phyloP scores from a whole-genome alignment of 768 basidiomycete genomes.

The Roridomyces roridus region DNA sequence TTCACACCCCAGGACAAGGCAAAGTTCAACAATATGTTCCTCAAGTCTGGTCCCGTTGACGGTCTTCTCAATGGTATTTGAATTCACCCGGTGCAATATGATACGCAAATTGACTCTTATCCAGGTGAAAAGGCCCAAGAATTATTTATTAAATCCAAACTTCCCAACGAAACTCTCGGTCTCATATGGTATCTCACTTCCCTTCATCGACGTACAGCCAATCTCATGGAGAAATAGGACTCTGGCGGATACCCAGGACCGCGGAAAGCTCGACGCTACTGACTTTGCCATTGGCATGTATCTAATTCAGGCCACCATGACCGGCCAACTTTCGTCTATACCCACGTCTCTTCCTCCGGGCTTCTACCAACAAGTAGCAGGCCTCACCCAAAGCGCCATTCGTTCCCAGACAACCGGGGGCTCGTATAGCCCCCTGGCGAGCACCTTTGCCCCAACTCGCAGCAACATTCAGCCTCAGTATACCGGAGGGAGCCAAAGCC shows the following conservation, averaged over 20 bases:
- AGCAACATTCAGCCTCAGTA: constrained; percentile 63
- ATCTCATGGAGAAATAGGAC: too few species aligned
- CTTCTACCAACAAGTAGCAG: constrained; percentile 83
- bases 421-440: constrained; percentile 61
- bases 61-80: constrained; percentile 78
- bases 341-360: constrained; percentile 81
- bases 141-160: constrained; percentile 90
- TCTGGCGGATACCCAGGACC: constrained; percentile 92
- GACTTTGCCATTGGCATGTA: constrained; percentile 98
- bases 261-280: constrained; percentile 85
- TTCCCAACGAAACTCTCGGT: constrained; percentile 84
- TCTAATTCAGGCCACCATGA: constrained; percentile 93
- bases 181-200: constrained; percentile 81
- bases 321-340: constrained; percentile 70
- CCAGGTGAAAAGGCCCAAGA: constrained; percentile 87
- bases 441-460: constrained; percentile 45
- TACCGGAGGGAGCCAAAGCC: constrained; percentile 59
- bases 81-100: neutral
- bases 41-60: constrained; percentile 69
- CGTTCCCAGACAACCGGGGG: constrained; percentile 66
- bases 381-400: constrained; percentile 43
- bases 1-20: constrained; percentile 81
- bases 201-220: too few species aligned
- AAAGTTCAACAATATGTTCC: constrained; percentile 85
- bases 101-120: neutral